These are phyloP conservation scores for Agrocybe praecox DNA, from an alignment of 768 basidiomycete species.

Conservation along the genomic window DNA sequence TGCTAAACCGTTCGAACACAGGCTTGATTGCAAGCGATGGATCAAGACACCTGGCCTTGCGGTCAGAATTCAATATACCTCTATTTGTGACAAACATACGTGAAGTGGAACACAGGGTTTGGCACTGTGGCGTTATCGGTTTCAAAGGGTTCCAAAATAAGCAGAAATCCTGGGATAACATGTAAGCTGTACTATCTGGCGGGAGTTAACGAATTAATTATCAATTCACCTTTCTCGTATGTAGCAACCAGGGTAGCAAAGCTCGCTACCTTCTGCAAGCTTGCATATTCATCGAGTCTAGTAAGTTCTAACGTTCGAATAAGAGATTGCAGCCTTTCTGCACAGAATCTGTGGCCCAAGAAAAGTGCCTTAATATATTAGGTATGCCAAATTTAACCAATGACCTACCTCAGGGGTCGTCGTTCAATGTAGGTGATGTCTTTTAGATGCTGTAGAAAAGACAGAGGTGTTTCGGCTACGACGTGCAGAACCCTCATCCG, in stretches of 20 bases:
- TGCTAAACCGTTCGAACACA: constrained; percentile 97
- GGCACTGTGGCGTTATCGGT: constrained; percentile 98
- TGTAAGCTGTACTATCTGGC: constrained; percentile 5
- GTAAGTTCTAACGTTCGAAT: constrained; percentile 90
- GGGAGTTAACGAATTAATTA: background rate
- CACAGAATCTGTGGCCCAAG: constrained; percentile 74
- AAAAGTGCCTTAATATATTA: background rate
- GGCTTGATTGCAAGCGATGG: constrained; percentile 97
- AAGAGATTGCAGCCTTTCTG: constrained; percentile 92
- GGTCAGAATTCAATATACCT: constrained; percentile 5
- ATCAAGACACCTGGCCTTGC: constrained; percentile 79
- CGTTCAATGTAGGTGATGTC: constrained; percentile 99
- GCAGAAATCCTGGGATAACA: constrained; percentile 73
- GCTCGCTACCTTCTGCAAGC: constrained; percentile 92
- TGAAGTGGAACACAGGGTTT: constrained; percentile 98
- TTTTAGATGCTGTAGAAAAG: constrained; percentile 96
- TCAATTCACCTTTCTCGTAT: constrained; percentile 86
- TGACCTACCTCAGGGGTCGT: constrained; percentile 78
- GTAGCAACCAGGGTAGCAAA: constrained; percentile 98
- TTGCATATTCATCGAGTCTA: constrained; percentile 87
- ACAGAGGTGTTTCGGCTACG: constrained; percentile 96
- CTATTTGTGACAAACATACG: constrained; percentile 43
- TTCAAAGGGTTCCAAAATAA: constrained; percentile 97
- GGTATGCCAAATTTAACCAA: background rate
- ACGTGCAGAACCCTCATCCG: constrained; percentile 99